phyloP scores from a whole-genome alignment of 2,329 filamentous ascomycete species.

The Botrytis paeoniae region DNA sequence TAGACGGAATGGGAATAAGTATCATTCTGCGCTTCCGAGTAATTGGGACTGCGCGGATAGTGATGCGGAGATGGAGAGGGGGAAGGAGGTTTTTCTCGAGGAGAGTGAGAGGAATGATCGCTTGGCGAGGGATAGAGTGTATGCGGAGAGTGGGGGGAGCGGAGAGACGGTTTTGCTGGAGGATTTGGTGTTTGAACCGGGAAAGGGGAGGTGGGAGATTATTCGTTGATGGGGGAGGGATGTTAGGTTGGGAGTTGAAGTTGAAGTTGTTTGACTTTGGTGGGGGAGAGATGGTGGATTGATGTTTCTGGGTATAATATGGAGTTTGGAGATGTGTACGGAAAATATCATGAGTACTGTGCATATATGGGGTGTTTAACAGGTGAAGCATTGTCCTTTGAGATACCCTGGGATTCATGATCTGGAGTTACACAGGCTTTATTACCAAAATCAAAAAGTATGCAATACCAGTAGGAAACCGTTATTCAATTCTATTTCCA shows the following conservation, averaged over 20 bases:
- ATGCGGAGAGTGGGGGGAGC: not conserved
- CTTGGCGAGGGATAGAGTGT: not conserved
- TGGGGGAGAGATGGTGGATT: not conserved
- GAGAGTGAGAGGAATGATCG: not conserved
- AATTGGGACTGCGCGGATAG: not conserved
- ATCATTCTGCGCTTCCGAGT: not conserved
- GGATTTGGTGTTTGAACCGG: not conserved
- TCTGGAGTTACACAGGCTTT: not conserved
- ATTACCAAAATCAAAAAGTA: not conserved
- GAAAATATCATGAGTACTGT: rapidly evolving
- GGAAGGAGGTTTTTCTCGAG: not conserved
- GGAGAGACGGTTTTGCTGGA: not conserved
- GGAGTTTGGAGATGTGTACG: not conserved
- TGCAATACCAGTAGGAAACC: not conserved
- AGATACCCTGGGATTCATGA: not conserved
- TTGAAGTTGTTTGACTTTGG: not conserved
- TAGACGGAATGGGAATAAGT: not conserved
- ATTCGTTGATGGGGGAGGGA: not conserved
- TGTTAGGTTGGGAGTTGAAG: no score
- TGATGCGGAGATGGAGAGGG: not conserved
- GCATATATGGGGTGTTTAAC: not conserved
- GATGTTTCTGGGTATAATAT: not conserved
- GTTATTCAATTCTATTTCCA: not conserved
- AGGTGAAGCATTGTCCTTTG: not conserved
- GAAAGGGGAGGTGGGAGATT: not conserved